Conservation (phyloP, 768 basidiomycete species). For the Sporobolomyces pararoseus region DNA sequence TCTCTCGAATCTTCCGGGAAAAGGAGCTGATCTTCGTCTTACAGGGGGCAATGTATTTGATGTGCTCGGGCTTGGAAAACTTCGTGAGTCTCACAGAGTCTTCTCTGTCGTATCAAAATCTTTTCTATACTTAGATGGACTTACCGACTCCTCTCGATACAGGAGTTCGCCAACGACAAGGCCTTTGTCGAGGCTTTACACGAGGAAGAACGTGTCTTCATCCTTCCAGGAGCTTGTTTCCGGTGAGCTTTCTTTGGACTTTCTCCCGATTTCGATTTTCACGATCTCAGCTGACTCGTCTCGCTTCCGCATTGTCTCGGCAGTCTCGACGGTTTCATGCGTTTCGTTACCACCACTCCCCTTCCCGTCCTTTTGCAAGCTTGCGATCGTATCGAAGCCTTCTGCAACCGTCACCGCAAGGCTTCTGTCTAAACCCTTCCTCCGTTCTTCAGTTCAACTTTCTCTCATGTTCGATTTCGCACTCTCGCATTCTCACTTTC, state of each 20-base stretch:
- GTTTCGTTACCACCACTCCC: conserved; percentile 42
- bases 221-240: conserved; percentile 36
- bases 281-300: not conserved
- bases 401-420: conserved; percentile 37
- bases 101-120: too few species aligned
- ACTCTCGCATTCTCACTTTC: not conserved
- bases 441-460: not conserved
- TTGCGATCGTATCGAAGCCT: conserved; percentile 38
- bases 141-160: too few species aligned
- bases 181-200: conserved; percentile 32
- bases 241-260: not conserved
- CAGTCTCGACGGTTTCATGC: conserved; percentile 37
- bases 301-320: not conserved
- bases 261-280: not conserved
- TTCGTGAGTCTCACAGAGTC: conserved; percentile 10
- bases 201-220: conserved; percentile 38
- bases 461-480: not conserved
- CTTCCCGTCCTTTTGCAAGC: conserved; percentile 34
- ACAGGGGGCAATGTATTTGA: conserved; percentile 36
- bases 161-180: conserved; percentile 31
- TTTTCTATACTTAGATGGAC: too few species aligned
- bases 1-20: too few species aligned
- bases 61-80: conserved; percentile 26
- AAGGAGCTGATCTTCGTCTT: too few species aligned
- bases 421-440: not conserved